These are phyloP conservation scores for Schizosaccharomyces osmophilus DNA, from an alignment of 805 yeast genomes.

Conservation along the genomic window DNA sequence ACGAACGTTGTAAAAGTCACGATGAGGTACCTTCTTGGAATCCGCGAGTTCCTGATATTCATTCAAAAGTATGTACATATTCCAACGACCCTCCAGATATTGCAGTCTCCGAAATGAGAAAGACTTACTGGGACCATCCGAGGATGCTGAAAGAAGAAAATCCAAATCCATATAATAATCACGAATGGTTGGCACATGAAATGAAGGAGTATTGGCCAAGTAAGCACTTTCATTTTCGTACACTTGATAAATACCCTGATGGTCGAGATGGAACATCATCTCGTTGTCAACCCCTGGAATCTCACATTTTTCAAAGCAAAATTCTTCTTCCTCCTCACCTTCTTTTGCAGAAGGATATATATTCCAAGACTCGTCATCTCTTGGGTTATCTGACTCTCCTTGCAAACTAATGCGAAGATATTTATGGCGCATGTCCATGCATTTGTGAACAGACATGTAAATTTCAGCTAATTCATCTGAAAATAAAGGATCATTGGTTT, in stretches of 20 bases:
- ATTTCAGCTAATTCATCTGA: conserved; percentile 14
- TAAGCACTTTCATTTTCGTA: conserved; percentile 14
- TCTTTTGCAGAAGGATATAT: conserved; percentile 59
- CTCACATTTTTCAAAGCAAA: conserved; percentile 30
- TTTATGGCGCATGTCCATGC: conserved; percentile 51
- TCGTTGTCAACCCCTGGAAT: conserved; percentile 27
- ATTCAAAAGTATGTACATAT: conserved; percentile 60
- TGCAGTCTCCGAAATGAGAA: conserved; percentile 86
- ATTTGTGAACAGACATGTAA: conserved; percentile 18
- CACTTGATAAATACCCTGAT: conserved; percentile 49
- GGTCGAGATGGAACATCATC: conserved; percentile 24
- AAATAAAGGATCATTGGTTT: conserved; percentile 2
- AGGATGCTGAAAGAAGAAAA: conserved; percentile 42
- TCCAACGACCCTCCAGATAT: conserved; percentile 92
- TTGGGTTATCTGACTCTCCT: conserved; percentile 56
- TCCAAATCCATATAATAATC: conserved; percentile 75
- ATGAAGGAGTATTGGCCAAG: conserved; percentile 16
- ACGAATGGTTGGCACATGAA: conserved; percentile 52
- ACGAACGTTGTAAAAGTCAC: conserved; percentile 90
- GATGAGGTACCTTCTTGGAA: conserved; percentile 74
- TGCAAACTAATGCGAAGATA: conserved; percentile 54
- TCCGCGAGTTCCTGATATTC: conserved; percentile 83
- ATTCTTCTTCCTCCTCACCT: conserved; percentile 25
- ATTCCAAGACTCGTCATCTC: conserved; percentile 46
- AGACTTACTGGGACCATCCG: conserved; percentile 90